Percentiles rank a stretch among this genome's conserved stretches.
Conservation (phyloP, 2,329 filamentous ascomycete species). For the Cladosporium halotolerans region DNA sequence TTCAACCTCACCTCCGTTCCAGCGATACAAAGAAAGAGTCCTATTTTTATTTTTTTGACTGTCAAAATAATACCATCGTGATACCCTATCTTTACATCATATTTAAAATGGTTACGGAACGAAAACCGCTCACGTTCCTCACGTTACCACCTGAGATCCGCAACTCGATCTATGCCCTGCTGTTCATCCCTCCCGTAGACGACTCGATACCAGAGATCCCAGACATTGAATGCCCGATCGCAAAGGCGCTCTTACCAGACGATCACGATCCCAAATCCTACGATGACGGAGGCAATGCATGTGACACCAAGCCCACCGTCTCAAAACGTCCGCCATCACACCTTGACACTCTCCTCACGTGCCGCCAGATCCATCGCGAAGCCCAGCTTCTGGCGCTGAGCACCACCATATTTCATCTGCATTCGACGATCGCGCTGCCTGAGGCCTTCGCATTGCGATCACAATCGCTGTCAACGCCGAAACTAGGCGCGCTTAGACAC, state of each 20-base stretch:
- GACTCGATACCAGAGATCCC: not conserved
- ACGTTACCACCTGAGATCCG: slow-evolving; percentile 13
- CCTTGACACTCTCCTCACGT: slow-evolving; percentile 6
- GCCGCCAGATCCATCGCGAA: slow-evolving; percentile 20
- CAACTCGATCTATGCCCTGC: slow-evolving; percentile 10
- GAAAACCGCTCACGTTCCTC: not conserved
- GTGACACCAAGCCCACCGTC: not conserved
- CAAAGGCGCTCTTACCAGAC: not conserved
- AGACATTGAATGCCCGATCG: not conserved
- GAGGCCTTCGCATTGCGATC: slow-evolving; percentile 24
- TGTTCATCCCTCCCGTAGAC: slow-evolving; percentile 4
- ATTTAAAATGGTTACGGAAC: not conserved
- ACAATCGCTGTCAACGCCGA: slow-evolving; percentile 15
- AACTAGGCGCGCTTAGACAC: slow-evolving; percentile 26
- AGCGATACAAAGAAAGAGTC: too few species aligned
- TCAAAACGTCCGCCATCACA: not conserved
- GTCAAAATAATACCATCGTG: too few species aligned
- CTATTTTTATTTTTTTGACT: too few species aligned
- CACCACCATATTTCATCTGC: slow-evolving; percentile 25
- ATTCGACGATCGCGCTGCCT: slow-evolving; percentile 21
- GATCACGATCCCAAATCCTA: not conserved
- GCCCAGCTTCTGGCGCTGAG: slow-evolving; percentile 28
- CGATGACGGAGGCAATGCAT: not conserved
- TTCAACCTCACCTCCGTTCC: too few species aligned
- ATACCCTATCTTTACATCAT: not conserved